Evolutionary conservation across 2,329 filamentous ascomycete genomes (phyloP).

Genomic region (Sporothrix brunneoviolacea): DNA sequence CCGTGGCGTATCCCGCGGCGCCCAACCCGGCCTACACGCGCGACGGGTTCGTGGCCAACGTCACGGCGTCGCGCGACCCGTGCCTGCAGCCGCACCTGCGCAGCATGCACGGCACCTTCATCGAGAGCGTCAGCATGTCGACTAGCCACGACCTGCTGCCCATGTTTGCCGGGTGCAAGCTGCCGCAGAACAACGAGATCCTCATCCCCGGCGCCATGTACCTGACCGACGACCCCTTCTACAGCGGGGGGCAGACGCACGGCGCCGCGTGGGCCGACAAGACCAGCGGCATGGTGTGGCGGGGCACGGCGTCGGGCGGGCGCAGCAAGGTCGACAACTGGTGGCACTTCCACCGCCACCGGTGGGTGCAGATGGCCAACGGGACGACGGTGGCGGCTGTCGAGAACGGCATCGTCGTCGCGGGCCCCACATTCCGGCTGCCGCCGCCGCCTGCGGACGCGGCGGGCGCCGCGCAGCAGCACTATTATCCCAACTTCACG

Average conservation of each 20-base stretch:
- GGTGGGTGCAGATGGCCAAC: constrained; percentile 63
- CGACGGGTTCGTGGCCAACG: constrained; percentile 47
- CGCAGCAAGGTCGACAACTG: constrained; percentile 48
- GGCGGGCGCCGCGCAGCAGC: constrained; percentile 17
- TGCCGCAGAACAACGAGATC: constrained; percentile 54
- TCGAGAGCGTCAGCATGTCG: constrained; percentile 42
- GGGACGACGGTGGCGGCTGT: constrained; percentile 46
- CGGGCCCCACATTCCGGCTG: constrained; percentile 44
- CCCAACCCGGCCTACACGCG: constrained; percentile 24
- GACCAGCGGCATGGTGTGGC: constrained; percentile 52
- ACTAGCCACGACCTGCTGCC: constrained; percentile 47
- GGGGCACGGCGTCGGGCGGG: constrained; percentile 58
- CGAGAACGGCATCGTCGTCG: constrained; percentile 25
- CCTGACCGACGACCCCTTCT: constrained; percentile 49
- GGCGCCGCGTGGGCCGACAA: constrained; percentile 54
- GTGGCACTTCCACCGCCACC: constrained; percentile 62
- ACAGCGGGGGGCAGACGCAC: constrained; percentile 47
- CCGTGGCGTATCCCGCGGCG: constrained; percentile 11
- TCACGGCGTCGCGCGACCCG: constrained; percentile 46
- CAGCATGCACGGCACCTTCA: constrained; percentile 45
- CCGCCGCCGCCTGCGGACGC: constrained; percentile 21
- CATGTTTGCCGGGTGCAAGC: constrained; percentile 53
- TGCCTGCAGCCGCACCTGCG: constrained; percentile 45
- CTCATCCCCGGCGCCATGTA: constrained; percentile 58
- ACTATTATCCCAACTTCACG: constrained; percentile 34